Percentiles rank a stretch among this genome's conserved stretches.
Conservation (phyloP, 2,329 filamentous ascomycete genomes). For the Colletotrichum sp. region DNA sequence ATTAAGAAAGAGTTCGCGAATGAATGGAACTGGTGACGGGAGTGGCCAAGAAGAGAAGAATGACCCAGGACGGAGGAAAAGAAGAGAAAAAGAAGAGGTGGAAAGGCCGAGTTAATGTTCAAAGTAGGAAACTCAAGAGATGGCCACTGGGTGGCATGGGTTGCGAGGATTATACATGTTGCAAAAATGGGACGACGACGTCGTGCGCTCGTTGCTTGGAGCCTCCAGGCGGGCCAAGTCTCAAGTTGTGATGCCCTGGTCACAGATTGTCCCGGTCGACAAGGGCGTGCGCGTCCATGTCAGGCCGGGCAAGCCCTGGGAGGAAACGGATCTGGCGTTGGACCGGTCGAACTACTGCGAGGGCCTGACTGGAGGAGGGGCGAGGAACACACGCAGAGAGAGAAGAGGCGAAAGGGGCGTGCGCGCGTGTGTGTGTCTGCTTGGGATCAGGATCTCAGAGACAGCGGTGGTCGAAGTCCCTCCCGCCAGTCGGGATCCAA, state of each 20-base stretch:
- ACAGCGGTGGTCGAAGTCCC: background rate
- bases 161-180: slow-evolving; percentile 19
- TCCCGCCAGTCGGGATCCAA: slow-evolving; percentile 10
- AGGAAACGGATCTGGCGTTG: background rate
- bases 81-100: background rate
- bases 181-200: slow-evolving; percentile 21
- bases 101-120: slow-evolving; percentile 8
- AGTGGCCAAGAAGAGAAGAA: slow-evolving; percentile 8
- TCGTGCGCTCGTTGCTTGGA: slow-evolving; percentile 18
- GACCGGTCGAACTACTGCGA: slow-evolving; percentile 13
- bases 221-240: slow-evolving; percentile 15
- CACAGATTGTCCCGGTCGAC: slow-evolving; percentile 14
- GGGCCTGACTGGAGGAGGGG: background rate
- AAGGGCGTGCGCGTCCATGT: slow-evolving; percentile 18
- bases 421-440: background rate
- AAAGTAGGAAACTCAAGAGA: slow-evolving; percentile 8
- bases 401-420: background rate
- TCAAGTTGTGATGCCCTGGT: slow-evolving; percentile 21
- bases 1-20: slow-evolving; percentile 4
- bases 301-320: slow-evolving; percentile 1
- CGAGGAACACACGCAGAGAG: background rate
- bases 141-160: background rate
- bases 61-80: background rate
- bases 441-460: background rate
- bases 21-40: slow-evolving; percentile 3